A percentile compares a stretch with the other conserved stretches of the same genome.
phyloP scores from a whole-genome alignment of 2,329 filamentous ascomycete genomes.

The Fusarium concolor region DNA sequence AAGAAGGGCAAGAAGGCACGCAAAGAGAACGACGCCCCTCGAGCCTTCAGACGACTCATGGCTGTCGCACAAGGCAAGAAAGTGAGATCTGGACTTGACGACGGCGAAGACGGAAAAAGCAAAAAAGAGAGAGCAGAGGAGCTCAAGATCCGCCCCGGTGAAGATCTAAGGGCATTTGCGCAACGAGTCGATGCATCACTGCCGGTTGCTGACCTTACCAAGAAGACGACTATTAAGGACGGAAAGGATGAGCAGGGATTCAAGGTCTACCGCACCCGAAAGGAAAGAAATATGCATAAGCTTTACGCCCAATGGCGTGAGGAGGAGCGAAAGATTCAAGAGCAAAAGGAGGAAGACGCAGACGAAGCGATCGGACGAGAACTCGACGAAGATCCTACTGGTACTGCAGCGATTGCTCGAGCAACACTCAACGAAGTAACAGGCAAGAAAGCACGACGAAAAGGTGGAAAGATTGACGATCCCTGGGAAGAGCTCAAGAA shows the following conservation, averaged over 20 bases:
- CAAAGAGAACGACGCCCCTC: conserved; percentile 81
- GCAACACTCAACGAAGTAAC: conserved; percentile 53
- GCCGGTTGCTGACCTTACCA: conserved; percentile 77
- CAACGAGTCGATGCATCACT: conserved; percentile 86
- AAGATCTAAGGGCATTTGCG: conserved; percentile 83
- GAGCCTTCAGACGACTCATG: conserved; percentile 89
- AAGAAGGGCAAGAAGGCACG: conserved; percentile 60
- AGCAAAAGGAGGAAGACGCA: conserved; percentile 73
- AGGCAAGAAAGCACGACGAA: conserved; percentile 57
- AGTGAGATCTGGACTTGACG: conserved; percentile 74
- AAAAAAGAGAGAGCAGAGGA: conserved; percentile 46
- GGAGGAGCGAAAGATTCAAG: conserved; percentile 72
- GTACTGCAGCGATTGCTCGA: conserved; percentile 59
- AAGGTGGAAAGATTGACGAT: conserved; percentile 70
- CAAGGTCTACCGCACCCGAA: conserved; percentile 79
- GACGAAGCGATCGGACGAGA: conserved; percentile 73
- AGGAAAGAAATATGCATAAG: conserved; percentile 85
- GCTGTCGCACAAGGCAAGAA: conserved; percentile 73
- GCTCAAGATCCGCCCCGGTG: conserved; percentile 83
- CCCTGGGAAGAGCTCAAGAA: conserved; percentile 81
- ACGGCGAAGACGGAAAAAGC: conserved; percentile 62
- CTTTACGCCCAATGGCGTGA: conserved; percentile 82
- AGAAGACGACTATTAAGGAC: conserved; percentile 66
- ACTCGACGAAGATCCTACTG: conserved; percentile 67
- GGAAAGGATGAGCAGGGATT: conserved; percentile 73